phyloP scores from a whole-genome alignment of 208 protist species.

The Crithidia brevicula region DNA sequence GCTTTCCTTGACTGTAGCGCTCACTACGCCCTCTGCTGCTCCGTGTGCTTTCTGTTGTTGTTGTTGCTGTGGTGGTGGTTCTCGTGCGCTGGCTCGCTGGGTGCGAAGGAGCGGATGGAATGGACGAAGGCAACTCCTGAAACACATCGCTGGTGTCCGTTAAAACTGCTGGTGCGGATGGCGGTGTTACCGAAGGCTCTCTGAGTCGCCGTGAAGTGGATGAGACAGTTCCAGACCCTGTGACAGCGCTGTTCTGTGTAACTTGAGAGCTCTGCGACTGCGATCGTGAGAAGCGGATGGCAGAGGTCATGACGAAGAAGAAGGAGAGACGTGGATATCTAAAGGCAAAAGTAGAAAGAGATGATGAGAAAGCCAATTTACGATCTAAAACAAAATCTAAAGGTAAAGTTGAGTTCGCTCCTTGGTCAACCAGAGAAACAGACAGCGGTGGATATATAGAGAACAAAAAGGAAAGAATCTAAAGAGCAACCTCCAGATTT shows the following conservation, averaged over 20 bases:
- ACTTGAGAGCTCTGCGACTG: conserved; percentile 6
- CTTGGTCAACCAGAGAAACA: too few species aligned
- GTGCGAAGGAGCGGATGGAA: conserved; percentile 13
- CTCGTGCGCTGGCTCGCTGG: conserved; percentile 13
- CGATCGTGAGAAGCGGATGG: conserved; percentile 30
- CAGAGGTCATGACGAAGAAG: conserved; percentile 1
- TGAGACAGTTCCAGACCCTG: background rate
- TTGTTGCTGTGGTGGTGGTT: conserved; percentile 1
- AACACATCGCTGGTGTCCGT: background rate
- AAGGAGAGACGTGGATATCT: background rate
- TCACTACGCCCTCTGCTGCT: background rate
- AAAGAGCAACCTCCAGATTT: too few species aligned
- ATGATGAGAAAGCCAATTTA: background rate
- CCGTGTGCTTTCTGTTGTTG: background rate
- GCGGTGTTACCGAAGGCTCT: background rate
- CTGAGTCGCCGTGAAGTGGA: background rate
- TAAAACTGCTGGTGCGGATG: too few species aligned
- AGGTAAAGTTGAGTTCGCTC: too few species aligned
- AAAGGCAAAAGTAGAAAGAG: background rate
- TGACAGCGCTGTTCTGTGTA: background rate
- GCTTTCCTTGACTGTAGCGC: background rate
- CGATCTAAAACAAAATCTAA: too few species aligned
- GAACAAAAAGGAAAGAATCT: background rate
- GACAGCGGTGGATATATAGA: too few species aligned
- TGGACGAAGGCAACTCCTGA: conserved; percentile 12